These are phyloP conservation scores for Trichothecium roseum DNA, from an alignment of 2,329 filamentous ascomycete species.

Conservation along the genomic window DNA sequence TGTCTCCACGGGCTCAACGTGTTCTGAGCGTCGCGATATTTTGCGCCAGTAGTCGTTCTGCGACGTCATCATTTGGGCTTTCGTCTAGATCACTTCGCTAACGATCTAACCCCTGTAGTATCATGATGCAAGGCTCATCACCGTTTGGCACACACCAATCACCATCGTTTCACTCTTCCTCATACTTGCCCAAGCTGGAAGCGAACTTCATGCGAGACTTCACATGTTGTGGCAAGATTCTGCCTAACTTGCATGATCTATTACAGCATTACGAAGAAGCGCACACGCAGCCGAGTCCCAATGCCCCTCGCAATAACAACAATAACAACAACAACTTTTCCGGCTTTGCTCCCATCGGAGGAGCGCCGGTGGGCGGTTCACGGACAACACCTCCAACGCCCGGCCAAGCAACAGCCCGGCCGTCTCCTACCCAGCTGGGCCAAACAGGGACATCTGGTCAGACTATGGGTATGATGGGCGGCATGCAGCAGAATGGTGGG, in stretches of 20 bases:
- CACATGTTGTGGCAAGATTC: slow-evolving; percentile 80
- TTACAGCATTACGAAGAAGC: slow-evolving; percentile 94
- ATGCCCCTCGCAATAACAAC: slow-evolving; percentile 27
- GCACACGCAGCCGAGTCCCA: slow-evolving; percentile 61
- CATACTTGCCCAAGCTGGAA: slow-evolving; percentile 91
- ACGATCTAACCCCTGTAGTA: slow-evolving; percentile 40
- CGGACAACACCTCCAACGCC: slow-evolving; percentile 18
- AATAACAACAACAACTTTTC: slow-evolving; percentile 29
- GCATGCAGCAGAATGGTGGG: slow-evolving; percentile 10
- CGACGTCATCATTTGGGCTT: too few relatives aligned
- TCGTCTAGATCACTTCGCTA: too few relatives aligned
- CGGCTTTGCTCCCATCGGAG: slow-evolving; percentile 21
- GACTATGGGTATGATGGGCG: slow-evolving; percentile 5
- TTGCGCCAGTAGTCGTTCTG: neutral
- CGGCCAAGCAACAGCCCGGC: slow-evolving; percentile 17
- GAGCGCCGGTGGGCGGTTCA: slow-evolving; percentile 16
- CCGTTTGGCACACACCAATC: slow-evolving; percentile 71
- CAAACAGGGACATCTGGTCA: slow-evolving; percentile 13
- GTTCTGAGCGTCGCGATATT: neutral
- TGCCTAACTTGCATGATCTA: slow-evolving; percentile 87
- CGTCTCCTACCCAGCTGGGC: slow-evolving; percentile 18
- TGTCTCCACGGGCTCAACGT: neutral
- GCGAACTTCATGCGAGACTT: slow-evolving; percentile 98
- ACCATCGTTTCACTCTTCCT: slow-evolving; percentile 93
- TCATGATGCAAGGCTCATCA: slow-evolving; percentile 94